Evolutionary conservation across 805 yeast species (phyloP).

Genomic region (Sugiyamaella americana): DNA sequence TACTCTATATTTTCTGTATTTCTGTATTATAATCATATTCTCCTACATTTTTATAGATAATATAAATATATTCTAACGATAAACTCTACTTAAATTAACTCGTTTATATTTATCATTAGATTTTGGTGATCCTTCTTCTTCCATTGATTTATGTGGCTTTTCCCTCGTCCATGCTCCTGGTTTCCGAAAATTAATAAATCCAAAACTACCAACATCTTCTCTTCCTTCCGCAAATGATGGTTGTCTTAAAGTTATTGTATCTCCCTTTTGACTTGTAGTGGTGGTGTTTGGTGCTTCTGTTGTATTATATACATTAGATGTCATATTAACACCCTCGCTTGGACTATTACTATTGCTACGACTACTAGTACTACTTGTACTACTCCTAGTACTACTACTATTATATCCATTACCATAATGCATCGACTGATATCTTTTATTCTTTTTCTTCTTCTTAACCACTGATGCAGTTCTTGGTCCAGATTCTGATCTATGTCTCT

Average conservation of each 20-base stretch:
- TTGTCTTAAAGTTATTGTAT: conserved; percentile 17
- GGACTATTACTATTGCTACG: background rate
- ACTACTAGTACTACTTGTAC: background rate
- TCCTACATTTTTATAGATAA: no score
- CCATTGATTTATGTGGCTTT: conserved; percentile 14
- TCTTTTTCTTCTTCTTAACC: no score
- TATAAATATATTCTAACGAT: no score
- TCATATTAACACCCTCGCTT: background rate
- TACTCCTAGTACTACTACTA: background rate
- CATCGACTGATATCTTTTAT: no score
- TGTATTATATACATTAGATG: background rate
- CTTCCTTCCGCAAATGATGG: conserved; percentile 23
- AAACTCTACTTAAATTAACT: no score
- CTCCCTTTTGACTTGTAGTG: conserved; percentile 16
- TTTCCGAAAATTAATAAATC: conserved; percentile 21
- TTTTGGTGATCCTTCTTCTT: no score
- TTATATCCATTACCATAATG: no score
- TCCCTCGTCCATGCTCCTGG: conserved; percentile 23
- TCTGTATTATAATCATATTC: no score
- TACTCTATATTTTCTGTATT: no score
- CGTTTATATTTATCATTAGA: no score
- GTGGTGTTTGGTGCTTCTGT: background rate
- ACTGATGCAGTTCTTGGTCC: no score
- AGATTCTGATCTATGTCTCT: no score
- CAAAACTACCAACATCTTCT: conserved; percentile 21